Conservation (phyloP, 257 asterid genomes). For the Jacaranda mimosifolia region DNA sequence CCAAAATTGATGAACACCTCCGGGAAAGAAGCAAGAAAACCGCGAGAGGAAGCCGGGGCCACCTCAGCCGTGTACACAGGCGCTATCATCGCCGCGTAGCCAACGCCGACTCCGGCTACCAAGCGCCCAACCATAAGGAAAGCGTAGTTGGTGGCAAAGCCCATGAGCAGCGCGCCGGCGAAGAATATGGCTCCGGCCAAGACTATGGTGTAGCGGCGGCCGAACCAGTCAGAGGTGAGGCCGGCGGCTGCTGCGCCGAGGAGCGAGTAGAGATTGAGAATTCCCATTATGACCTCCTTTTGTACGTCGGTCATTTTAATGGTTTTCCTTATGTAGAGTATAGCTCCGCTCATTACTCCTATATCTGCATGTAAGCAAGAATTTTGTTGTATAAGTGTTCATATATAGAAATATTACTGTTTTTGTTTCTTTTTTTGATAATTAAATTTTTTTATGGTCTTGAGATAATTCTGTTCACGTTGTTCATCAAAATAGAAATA, state of each 20-base stretch:
- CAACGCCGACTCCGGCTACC: slow-evolving; percentile 89
- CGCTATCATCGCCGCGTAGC: slow-evolving; percentile 93
- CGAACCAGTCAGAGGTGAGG: slow-evolving; percentile 86
- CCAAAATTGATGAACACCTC: slow-evolving; percentile 92
- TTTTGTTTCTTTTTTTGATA: too few relatives aligned
- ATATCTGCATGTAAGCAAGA: slow-evolving; percentile 62
- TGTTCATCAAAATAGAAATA: too few relatives aligned
- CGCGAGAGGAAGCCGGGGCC: slow-evolving; percentile 89
- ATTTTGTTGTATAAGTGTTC: neutral
- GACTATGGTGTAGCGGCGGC: slow-evolving; percentile 85
- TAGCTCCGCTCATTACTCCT: slow-evolving; percentile 98
- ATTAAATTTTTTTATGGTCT: too few relatives aligned
- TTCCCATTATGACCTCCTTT: slow-evolving; percentile 72
- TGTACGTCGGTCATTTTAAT: slow-evolving; percentile 45
- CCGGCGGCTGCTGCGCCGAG: slow-evolving; percentile 92
- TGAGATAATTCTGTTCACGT: too few relatives aligned
- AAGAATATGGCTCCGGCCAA: slow-evolving; percentile 84
- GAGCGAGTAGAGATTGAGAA: slow-evolving; percentile 70
- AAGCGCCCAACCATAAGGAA: slow-evolving; percentile 93
- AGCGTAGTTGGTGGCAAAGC: slow-evolving; percentile 76
- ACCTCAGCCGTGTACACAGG: slow-evolving; percentile 97
- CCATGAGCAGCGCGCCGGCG: slow-evolving; percentile 87
- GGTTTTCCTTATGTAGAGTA: slow-evolving; percentile 58
- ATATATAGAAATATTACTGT: neutral
- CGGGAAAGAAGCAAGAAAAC: slow-evolving; percentile 90